Base-by-base conservation (phyloP, 1,284 basidiomycete genomes). In the Malassezia sp. region DNA sequence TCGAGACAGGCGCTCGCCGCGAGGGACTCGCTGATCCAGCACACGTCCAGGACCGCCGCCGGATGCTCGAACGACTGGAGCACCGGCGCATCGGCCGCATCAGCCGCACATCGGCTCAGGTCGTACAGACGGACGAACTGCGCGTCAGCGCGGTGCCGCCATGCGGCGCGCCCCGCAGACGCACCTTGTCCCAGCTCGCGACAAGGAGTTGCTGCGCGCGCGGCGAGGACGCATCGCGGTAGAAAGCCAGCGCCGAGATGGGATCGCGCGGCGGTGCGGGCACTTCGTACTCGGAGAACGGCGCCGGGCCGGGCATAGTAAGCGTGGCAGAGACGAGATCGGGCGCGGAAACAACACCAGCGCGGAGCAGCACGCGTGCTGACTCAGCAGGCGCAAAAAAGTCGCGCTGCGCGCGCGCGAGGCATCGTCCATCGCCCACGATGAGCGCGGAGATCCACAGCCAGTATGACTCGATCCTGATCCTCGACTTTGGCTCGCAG, bases 401-500 rank as follows among this genome's bases (percentile, higher is more conserved):
- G 23, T 6, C 18, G n/a, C 29, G 30, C 38, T 9, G 14, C 5
- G 10, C 17, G 20, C 29, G n/a, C n/a, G n/a, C n/a, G n/a, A n/a
- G n/a, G n/a, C n/a, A n/a, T n/a, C n/a, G n/a, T n/a, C 15, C 31
- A 11, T 17, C 17, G 30, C 21, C n/a, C 47, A 54, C 12, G 46
- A 65, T 65, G 62, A 47, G 61, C 20, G 63, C 72, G 41, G 74
- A 74, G 54, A 93, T 93, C 57, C 89, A 95, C 74, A 84, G 88
- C 72, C 82, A 90, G 65, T 95, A 95, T 71, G 89, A 95, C 70
- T 90, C 90, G 38, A 82, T 97, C 64, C 81, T 96, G 38, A 96
- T 97, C 67, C 77, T 97, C 39, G 91, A 97, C 72, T 97, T 97
- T 73, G 91, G 91, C 54, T 96, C 88, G 33, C 89, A 95, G 79